Evolutionary conservation across 345 rosid species (phyloP), one percentile per base, ranked within the genome.

Genomic region (Brassica juncea): DNA sequence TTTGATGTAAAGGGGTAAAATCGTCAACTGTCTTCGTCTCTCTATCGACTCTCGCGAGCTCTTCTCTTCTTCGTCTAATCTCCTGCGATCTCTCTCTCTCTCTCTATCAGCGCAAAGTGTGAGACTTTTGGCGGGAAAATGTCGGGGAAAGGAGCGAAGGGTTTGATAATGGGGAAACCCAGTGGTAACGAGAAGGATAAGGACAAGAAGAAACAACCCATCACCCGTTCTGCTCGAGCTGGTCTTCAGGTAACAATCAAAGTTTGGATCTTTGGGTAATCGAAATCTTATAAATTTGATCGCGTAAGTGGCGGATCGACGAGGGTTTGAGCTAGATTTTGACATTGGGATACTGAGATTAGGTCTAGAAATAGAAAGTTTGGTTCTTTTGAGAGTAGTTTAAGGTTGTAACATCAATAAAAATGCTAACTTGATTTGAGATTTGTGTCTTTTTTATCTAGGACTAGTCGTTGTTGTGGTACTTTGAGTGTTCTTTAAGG

Each of bases 101-200:
- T 6, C 16, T 54, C 60, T 57, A 37, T 64, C 62, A 61, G 5
- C 31, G 35, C 14, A n/a, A 44, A 35, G 8, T 25, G 69, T 37
- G 71, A 52, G 57, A 4, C 10, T 35, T 70, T 75, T 68, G 75
- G 77, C 80, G 73, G 81, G 82, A 87, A 83, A 83, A 89, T 91
- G 96, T 85, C 97, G 52, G 97, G 97, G 42, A 91, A 91, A 80
- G 97, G 97, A 60, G 97, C 92, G 0, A 91, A 91, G 25, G 97
- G 97, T 3, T 80, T 91, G 84, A 84, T 87, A 34, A 87, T 86
- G 66, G 97, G 92, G 60, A 89, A 89, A 85, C 83, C 92, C 21
- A 84, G 87, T 8, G 83, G 84, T 21, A 86, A 75, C 79, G 91
- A 82, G 47, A 89, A 89, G 82, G 92, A 89, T 72, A 90, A 87